Conservation (phyloP, 2,329 filamentous ascomycete genomes). For the Colletotrichum zoysiae region DNA sequence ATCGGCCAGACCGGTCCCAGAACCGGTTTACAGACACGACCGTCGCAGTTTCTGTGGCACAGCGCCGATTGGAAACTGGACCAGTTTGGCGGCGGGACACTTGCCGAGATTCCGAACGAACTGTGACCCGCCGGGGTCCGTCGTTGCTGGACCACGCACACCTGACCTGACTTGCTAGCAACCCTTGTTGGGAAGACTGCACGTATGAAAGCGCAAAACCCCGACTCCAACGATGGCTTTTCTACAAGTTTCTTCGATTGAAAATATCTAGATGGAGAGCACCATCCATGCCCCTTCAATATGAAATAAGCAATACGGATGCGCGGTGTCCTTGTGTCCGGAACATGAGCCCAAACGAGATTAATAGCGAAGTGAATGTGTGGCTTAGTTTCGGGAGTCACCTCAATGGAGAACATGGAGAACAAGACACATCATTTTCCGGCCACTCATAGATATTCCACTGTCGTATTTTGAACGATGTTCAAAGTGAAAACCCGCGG, state of each 20-base stretch:
- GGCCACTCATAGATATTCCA: not conserved
- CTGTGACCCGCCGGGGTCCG: not conserved
- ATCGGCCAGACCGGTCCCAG: not conserved
- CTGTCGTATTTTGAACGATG: not conserved
- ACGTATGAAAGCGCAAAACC: not conserved
- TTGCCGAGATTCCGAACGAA: not conserved
- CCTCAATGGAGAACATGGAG: too few species aligned
- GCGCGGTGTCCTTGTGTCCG: too few species aligned
- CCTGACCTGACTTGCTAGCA: too few species aligned
- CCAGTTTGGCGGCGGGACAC: not conserved
- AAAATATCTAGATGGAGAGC: not conserved
- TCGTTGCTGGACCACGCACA: too few species aligned
- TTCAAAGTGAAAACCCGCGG: too few species aligned
- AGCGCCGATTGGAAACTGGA: not conserved
- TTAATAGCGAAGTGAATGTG: too few species aligned
- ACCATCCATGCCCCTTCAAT: not conserved
- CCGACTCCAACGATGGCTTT: not conserved
- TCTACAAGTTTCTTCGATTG: not conserved
- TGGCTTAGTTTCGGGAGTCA: too few species aligned
- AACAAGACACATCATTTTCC: not conserved
- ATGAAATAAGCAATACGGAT: not conserved
- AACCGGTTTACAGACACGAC: not conserved
- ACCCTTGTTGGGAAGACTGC: not conserved
- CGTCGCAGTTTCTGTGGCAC: not conserved
- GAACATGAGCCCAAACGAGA: too few species aligned